A percentile compares a stretch with the other conserved stretches of the same genome.
phyloP scores from a whole-genome alignment of 2,329 filamentous ascomycete species.

The Plectosphaerella cucumerina region DNA sequence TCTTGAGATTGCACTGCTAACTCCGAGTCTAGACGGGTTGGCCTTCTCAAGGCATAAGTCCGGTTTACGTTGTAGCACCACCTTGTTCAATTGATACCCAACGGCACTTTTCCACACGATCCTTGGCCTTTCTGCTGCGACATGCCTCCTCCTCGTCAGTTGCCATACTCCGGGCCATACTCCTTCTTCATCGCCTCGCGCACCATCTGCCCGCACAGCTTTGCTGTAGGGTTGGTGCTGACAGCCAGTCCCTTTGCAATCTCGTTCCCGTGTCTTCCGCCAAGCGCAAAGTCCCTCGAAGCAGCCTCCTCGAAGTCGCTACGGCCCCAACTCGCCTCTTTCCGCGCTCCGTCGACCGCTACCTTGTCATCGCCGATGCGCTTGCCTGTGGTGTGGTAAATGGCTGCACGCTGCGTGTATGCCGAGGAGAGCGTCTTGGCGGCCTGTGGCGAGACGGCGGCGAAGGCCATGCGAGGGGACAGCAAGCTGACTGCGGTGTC shows the following conservation, averaged over 20 bases:
- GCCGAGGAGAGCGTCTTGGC: slow-evolving; percentile 65
- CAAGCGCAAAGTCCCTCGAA: slow-evolving; percentile 58
- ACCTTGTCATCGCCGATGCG: slow-evolving; percentile 30
- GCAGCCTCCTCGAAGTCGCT: slow-evolving; percentile 59
- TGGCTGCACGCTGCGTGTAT: slow-evolving; percentile 66
- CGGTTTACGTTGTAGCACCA: not conserved
- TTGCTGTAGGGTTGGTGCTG: slow-evolving; percentile 63
- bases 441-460: slow-evolving; percentile 58
- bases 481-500: slow-evolving; percentile 55
- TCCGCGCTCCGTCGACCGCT: slow-evolving; percentile 32
- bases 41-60: slow-evolving; percentile 3
- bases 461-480: slow-evolving; percentile 44
- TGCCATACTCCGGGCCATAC: slow-evolving; percentile 48
- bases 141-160: slow-evolving; percentile 1
- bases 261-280: slow-evolving; percentile 61
- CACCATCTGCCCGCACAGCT: slow-evolving; percentile 66
- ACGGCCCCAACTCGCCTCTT: slow-evolving; percentile 45
- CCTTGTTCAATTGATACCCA: slow-evolving; percentile 5
- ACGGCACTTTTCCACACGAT: not conserved
- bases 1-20: not conserved
- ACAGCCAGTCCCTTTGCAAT: slow-evolving; percentile 62
- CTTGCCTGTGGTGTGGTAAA: slow-evolving; percentile 59
- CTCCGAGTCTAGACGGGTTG: slow-evolving; percentile 14
- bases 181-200: slow-evolving; percentile 67
- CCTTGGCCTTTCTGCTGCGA: not conserved